A percentile compares a stretch with the other conserved stretches of the same genome.
Conservation (phyloP, 2,329 filamentous ascomycete species). For the Aspergillus hiratsukae region DNA sequence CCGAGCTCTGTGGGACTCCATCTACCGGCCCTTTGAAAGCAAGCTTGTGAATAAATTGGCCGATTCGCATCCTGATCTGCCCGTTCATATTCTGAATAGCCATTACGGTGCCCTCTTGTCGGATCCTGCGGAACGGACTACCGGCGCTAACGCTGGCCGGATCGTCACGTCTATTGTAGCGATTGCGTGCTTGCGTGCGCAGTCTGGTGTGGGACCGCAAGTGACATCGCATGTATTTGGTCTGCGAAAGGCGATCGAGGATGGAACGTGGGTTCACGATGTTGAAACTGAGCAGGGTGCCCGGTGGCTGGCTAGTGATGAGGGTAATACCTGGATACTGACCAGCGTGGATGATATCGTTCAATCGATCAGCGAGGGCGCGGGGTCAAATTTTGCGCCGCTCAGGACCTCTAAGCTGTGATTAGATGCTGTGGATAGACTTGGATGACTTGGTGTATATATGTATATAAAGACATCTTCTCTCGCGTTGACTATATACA, state of each 20-base stretch:
- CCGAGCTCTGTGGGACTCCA: constrained; percentile 65
- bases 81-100: constrained; percentile 69
- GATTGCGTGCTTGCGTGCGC: constrained; percentile 68
- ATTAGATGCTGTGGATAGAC: neutral
- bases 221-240: constrained; percentile 79
- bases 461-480: neutral
- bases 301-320: constrained; percentile 60
- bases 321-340: constrained; percentile 62
- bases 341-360: constrained; percentile 60
- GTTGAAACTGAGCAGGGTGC: constrained; percentile 51
- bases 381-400: constrained; percentile 55
- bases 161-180: constrained; percentile 70
- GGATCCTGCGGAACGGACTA: constrained; percentile 54
- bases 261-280: constrained; percentile 54
- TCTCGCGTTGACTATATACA: neutral
- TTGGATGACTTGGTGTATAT: neutral
- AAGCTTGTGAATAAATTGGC: constrained; percentile 69
- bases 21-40: constrained; percentile 69
- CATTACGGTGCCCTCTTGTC: constrained; percentile 72
- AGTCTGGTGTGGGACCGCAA: constrained; percentile 78
- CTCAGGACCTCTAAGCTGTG: constrained; percentile 33
- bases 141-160: constrained; percentile 57
- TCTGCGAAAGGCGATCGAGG: constrained; percentile 68
- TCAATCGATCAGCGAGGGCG: constrained; percentile 42
- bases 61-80: constrained; percentile 73